A percentile compares a stretch with the other conserved stretches of the same genome.
Conservation (phyloP, 257 asterid species). For the Solanum peruvianum region DNA sequence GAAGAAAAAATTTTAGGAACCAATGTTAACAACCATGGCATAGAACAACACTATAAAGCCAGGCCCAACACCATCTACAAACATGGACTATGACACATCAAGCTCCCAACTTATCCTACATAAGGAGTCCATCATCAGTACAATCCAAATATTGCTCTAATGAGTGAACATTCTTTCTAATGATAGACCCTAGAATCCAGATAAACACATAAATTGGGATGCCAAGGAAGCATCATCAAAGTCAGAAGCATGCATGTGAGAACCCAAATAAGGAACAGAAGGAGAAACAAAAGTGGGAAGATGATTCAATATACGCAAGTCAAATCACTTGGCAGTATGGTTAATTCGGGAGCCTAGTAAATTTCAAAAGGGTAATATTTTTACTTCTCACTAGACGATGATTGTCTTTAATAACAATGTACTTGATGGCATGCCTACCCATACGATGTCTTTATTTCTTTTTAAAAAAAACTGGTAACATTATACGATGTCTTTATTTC, state of each 20-base stretch:
- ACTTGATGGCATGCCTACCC: background rate
- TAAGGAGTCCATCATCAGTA: background rate
- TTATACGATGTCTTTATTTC: background rate
- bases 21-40: background rate
- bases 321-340: background rate
- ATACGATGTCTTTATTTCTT: background rate
- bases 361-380: background rate
- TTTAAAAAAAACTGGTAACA: too few species aligned
- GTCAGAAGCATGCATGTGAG: background rate
- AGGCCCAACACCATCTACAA: background rate
- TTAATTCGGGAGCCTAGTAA: background rate
- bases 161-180: background rate
- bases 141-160: background rate
- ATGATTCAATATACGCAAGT: background rate
- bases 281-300: background rate
- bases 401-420: background rate
- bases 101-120: background rate
- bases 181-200: background rate
- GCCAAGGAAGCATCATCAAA: background rate
- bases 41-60: background rate
- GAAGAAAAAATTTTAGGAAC: conserved; percentile 2
- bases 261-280: background rate
- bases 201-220: background rate
- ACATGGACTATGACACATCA: background rate
- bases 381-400: background rate